These are phyloP conservation scores for Pythium oligandrum DNA, from an alignment of 352 stramenopile species.

Conservation along the genomic window DNA sequence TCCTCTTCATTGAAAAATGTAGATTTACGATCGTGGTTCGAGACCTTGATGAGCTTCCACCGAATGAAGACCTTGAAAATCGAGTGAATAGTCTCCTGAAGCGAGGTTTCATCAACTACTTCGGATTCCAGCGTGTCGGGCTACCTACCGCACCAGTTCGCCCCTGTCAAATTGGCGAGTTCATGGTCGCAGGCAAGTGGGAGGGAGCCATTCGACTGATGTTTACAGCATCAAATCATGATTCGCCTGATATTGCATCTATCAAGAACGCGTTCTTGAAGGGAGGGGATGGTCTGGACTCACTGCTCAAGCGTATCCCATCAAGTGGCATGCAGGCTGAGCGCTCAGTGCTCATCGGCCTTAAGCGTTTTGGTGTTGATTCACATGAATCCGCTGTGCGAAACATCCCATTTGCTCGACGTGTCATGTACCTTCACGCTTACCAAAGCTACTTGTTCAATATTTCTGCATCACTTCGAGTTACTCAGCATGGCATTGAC, in stretches of 20 bases:
- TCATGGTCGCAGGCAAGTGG: slow-evolving; percentile 60
- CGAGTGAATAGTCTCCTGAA: too few relatives aligned
- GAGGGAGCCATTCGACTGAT: slow-evolving; percentile 43
- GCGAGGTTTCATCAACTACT: slow-evolving; percentile 75
- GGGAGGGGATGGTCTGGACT: slow-evolving; percentile 38
- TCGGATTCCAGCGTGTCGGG: slow-evolving; percentile 76
- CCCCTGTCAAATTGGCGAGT: slow-evolving; percentile 65
- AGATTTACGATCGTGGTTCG: background rate
- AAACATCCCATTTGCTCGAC: slow-evolving; percentile 48
- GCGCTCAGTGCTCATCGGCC: slow-evolving; percentile 49
- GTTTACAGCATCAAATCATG: slow-evolving; percentile 29
- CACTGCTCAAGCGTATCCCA: slow-evolving; percentile 50
- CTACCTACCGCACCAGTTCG: slow-evolving; percentile 36
- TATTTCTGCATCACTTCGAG: slow-evolving; percentile 41
- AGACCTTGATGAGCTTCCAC: too few relatives aligned
- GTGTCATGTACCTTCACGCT: slow-evolving; percentile 69
- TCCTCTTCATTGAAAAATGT: too few relatives aligned
- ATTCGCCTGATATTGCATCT: slow-evolving; percentile 23
- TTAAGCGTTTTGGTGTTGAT: slow-evolving; percentile 51
- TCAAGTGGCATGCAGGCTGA: slow-evolving; percentile 32
- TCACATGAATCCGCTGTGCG: slow-evolving; percentile 52
- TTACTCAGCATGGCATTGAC: slow-evolving; percentile 28
- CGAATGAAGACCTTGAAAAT: too few relatives aligned
- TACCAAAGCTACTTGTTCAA: slow-evolving; percentile 83
- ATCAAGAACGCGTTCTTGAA: slow-evolving; percentile 50